Evolutionary conservation across 2,329 filamentous ascomycete genomes (phyloP), one percentile per base, ranked within the genome.

Genomic region (Acarospora socialis): DNA sequence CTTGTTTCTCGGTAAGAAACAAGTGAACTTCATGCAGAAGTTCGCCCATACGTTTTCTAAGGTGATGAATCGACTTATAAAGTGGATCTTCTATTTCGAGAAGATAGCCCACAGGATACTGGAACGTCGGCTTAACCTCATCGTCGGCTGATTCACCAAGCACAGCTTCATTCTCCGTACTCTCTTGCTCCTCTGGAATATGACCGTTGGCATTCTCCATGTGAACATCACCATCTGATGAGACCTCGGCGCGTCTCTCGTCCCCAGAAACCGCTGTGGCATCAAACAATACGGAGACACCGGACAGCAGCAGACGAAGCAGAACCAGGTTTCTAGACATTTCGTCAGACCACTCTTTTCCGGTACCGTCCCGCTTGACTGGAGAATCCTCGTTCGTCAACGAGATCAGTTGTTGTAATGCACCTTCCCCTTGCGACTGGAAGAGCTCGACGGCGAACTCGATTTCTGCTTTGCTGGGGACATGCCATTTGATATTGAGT

Each of bases 301-400:
- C 90, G 3, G 87, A 92, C 16, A 92, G 73, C 26, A 93, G 73
- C n/a, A 98, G 66, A 18, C 87, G 70, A 9, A 98, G 65, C 31
- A 94, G 76, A 8, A 87, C 81, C 35, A 98, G 67, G 43, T 93
- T 83, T 34, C 90, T 68, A 2, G 84, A 87, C 17, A 95, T 78
- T 52, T 98, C 92, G 52, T 98, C 90, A 0, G 87, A 94, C 90
- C 90, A 98, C 47, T 94, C 87, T 56, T 95, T 98, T 45, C 92
- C 92, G 52, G 87, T 93, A 21, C 90, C 90, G 43, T 86, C 87
- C 35, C 87, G 73, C 54, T 84, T 92, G 32, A 95, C 77, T 2
- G 75, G 77, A 1, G 84, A 78, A 21, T 78, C 70, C 27, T 82
- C 76, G 39, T 81, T 77, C 49, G 83, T 92, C n/a, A 98, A 66